Conservation (phyloP, 148 eudicot species). For the Fagopyrum tataricum region DNA sequence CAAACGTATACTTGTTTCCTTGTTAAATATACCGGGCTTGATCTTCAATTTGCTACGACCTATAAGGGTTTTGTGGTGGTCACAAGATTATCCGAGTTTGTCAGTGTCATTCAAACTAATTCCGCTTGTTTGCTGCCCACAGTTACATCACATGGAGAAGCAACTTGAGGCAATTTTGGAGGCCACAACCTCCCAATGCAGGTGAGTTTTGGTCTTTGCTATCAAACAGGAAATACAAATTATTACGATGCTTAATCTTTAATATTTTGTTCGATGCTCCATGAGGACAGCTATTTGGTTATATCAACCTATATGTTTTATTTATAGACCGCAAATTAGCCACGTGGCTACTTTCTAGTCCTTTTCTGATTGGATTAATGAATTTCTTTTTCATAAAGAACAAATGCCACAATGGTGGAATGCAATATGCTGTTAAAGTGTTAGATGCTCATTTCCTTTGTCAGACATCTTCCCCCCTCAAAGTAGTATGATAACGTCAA, state of each 20-base stretch:
- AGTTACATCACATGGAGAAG: constrained; percentile 69
- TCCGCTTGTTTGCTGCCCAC: constrained; percentile 17
- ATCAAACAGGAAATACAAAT: not conserved
- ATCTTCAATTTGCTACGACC: not conserved
- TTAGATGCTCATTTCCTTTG: not conserved
- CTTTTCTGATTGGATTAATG: not conserved
- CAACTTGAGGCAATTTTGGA: constrained; percentile 69
- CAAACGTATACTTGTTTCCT: not conserved
- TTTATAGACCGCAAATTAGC: not conserved
- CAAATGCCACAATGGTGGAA: not conserved
- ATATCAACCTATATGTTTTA: not conserved
- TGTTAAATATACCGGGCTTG: not conserved
- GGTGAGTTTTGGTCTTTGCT: constrained; percentile 33
- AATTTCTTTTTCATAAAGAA: not conserved
- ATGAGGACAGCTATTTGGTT: not conserved
- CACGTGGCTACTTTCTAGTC: not conserved
- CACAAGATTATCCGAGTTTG: not conserved
- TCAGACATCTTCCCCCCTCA: not conserved
- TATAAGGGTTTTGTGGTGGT: not conserved
- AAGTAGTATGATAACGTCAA: not conserved
- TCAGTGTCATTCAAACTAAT: not conserved
- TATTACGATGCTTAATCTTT: not conserved
- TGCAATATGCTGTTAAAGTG: not conserved
- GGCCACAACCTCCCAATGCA: constrained; percentile 43
- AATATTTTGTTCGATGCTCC: not conserved